phyloP scores from a whole-genome alignment of 176 grass and related monocot species.

The Aegilops longissima region DNA sequence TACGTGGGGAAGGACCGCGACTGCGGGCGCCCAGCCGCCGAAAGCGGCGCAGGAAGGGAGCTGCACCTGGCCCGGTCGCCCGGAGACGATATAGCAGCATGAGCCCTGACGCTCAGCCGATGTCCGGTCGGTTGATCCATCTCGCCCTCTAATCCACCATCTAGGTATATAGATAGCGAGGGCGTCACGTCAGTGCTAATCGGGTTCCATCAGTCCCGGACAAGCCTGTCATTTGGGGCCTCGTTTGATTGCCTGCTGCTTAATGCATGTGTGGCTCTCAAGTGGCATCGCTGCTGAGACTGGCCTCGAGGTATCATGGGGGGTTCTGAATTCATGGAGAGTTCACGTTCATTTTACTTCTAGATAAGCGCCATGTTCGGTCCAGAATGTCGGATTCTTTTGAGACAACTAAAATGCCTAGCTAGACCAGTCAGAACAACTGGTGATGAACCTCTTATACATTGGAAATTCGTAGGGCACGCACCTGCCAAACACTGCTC shows the following conservation, averaged over 20 bases:
- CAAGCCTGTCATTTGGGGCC: constrained; percentile 1
- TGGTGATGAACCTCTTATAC: too few relatives aligned
- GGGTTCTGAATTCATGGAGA: neutral
- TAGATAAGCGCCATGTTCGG: neutral
- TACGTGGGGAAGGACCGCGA: neutral
- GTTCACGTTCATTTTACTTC: neutral
- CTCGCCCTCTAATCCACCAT: neutral
- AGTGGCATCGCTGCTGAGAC: neutral
- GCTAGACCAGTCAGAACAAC: neutral
- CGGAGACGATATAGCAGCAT: neutral
- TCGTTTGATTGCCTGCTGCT: neutral
- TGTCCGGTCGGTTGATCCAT: neutral
- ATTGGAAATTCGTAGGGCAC: too few relatives aligned
- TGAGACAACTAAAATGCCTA: neutral
- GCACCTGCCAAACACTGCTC: too few relatives aligned
- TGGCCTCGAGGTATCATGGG: neutral
- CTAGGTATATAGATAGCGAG: neutral
- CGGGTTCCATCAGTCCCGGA: constrained; percentile 4
- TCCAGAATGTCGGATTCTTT: constrained; percentile 3
- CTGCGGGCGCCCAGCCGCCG: neutral
- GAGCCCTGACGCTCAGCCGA: neutral
- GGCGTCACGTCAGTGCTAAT: neutral
- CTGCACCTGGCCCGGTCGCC: constrained; percentile 19
- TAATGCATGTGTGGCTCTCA: neutral
- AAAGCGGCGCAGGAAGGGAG: neutral